phyloP scores from a whole-genome alignment of 768 basidiomycete genomes.

The Phylloporus sp. region DNA sequence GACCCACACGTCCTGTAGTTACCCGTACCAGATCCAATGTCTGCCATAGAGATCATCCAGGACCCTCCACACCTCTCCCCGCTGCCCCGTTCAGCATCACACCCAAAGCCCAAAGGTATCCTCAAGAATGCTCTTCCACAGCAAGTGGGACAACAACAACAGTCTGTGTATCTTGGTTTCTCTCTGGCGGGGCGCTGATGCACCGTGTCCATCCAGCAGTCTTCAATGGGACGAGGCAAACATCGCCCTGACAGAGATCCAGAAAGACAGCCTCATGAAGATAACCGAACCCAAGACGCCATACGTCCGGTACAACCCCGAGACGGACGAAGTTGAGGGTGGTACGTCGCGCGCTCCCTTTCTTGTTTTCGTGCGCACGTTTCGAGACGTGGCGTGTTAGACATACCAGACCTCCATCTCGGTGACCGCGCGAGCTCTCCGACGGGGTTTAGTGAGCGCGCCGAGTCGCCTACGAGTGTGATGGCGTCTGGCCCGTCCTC shows the following conservation, averaged over 20 bases:
- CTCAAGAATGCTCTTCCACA: conserved; percentile 71
- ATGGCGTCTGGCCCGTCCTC: conserved; percentile 67
- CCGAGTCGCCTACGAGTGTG: conserved; percentile 56
- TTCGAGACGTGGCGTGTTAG: conserved; percentile 34
- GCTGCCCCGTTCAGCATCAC: conserved; percentile 58
- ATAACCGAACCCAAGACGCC: conserved; percentile 98
- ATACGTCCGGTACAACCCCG: conserved; percentile 86
- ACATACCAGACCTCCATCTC: conserved; percentile 80
- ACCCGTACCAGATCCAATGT: conserved; percentile 16
- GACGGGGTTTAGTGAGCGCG: conserved; percentile 39
- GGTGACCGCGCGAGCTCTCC: conserved; percentile 32
- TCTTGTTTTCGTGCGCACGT: too few relatives aligned
- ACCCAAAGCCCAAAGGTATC: conserved; percentile 81
- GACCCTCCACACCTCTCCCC: conserved; percentile 47
- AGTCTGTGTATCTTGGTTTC: conserved; percentile 41
- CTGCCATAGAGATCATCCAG: conserved; percentile 28
- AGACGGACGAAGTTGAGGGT: conserved; percentile 80
- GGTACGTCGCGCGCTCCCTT: conserved; percentile 46
- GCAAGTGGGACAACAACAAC: conserved; percentile 38
- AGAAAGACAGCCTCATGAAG: conserved; percentile 97
- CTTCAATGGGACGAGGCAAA: conserved; percentile 97
- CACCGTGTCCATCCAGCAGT: conserved; percentile 38
- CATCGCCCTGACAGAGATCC: conserved; percentile 84
- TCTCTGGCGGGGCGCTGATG: neutral
- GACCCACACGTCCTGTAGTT: neutral